Evolutionary conservation across 176 grass and related monocot genomes (phyloP).

Genomic region (Phragmites australis): DNA sequence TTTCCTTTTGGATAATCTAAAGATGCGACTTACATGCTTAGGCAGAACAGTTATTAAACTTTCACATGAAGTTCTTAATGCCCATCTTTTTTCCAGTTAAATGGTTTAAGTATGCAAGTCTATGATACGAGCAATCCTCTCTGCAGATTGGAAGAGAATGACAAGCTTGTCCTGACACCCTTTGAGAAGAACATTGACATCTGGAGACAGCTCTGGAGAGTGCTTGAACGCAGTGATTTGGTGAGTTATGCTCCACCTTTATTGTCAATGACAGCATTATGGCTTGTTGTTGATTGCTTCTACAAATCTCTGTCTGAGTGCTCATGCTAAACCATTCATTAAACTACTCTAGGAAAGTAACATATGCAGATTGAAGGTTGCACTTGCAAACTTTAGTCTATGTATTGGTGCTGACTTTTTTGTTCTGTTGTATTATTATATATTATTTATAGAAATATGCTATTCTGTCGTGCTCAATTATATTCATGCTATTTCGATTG

Average conservation of each 20-base stretch:
- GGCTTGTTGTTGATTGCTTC: constrained; percentile 17
- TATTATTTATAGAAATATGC: not conserved
- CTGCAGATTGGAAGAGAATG: constrained; percentile 82
- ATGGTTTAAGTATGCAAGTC: not conserved
- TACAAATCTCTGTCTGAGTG: not conserved
- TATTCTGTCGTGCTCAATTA: constrained; percentile 6
- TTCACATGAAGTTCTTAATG: not conserved
- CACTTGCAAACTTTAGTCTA: not conserved
- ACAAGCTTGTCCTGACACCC: constrained; percentile 86
- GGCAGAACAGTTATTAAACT: not conserved
- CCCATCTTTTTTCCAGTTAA: not conserved
- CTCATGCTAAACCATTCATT: not conserved
- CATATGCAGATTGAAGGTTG: not conserved
- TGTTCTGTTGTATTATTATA: not conserved
- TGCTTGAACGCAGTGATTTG: constrained; percentile 91
- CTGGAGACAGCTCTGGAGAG: constrained; percentile 98
- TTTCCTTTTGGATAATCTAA: not conserved
- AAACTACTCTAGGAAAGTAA: not conserved
- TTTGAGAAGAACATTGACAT: constrained; percentile 98
- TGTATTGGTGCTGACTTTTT: not conserved
- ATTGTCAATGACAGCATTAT: not conserved
- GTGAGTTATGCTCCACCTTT: constrained; percentile 42
- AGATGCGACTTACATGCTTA: not conserved
- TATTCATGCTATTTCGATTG: not conserved
- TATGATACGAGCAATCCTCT: constrained; percentile 13